A percentile compares a stretch with the other conserved stretches of the same genome.
phyloP scores from a whole-genome alignment of 257 asterid species.

The Lithospermum erythrorhizon region DNA sequence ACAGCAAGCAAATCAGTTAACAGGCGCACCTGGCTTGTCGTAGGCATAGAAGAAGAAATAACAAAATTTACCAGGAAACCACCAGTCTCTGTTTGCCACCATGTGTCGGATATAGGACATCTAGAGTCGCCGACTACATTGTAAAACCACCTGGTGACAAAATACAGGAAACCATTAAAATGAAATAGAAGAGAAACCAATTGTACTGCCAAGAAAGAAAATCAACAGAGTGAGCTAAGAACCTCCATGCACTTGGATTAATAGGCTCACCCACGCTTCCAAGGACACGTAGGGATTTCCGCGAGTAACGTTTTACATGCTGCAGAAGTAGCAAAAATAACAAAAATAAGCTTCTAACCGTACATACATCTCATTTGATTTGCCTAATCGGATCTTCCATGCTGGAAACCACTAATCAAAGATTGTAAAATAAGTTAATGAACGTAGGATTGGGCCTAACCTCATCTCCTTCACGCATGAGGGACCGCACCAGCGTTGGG shows the following conservation, averaged over 20 bases:
- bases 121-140: conserved; percentile 81
- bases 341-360: conserved; percentile 3
- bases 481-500: conserved; percentile 90
- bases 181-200: conserved; percentile 11
- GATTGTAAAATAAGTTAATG: not conserved
- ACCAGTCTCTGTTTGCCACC: conserved; percentile 99
- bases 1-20: conserved; percentile 16
- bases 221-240: conserved; percentile 14
- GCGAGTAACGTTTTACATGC: conserved; percentile 72
- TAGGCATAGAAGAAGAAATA: conserved; percentile 14
- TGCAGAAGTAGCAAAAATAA: conserved; percentile 28
- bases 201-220: not conserved
- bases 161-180: conserved; percentile 12
- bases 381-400: too few relatives aligned
- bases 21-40: conserved; percentile 8
- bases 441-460: conserved; percentile 29
- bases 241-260: conserved; percentile 99
- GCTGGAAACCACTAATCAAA: not conserved
- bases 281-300: conserved; percentile 91
- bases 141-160: conserved; percentile 75
- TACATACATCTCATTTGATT: not conserved
- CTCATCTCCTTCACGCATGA: conserved; percentile 98
- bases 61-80: conserved; percentile 72
- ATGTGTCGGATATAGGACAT: conserved; percentile 96
- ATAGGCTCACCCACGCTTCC: conserved; percentile 99